Conservation (phyloP, 2,329 filamentous ascomycete genomes). For the Bimuria novae-zelandiae region DNA sequence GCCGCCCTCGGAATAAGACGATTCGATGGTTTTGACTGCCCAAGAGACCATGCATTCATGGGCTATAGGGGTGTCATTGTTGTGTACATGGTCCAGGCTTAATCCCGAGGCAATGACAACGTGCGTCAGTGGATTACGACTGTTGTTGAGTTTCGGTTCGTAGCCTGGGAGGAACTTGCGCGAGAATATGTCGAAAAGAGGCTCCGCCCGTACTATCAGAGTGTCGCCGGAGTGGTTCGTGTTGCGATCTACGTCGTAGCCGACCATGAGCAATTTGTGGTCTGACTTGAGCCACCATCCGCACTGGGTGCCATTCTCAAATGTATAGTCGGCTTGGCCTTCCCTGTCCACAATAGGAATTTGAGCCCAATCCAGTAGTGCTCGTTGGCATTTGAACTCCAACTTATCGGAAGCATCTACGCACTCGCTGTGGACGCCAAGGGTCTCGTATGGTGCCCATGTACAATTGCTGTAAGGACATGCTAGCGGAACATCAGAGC, state of each 20-base stretch:
- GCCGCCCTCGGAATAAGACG: conserved; percentile 10
- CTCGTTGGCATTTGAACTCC: conserved; percentile 6
- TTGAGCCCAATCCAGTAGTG: conserved; percentile 10
- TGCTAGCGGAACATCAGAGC: conserved; percentile 11
- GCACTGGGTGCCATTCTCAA: conserved; percentile 13
- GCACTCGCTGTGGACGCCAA: conserved; percentile 7
- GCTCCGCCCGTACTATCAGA: conserved; percentile 6
- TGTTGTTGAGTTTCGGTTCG: conserved; percentile 6
- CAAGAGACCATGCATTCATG: conserved; percentile 15
- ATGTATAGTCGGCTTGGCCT: background rate
- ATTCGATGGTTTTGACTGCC: conserved; percentile 15
- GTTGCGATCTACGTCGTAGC: conserved; percentile 7
- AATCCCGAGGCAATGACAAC: background rate
- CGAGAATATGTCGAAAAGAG: conserved; percentile 9
- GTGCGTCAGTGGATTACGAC: conserved; percentile 3
- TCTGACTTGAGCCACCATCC: conserved; percentile 15
- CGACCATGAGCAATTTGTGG: conserved; percentile 13
- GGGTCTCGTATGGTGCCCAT: conserved; percentile 10
- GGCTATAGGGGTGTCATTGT: conserved; percentile 7
- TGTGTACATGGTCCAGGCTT: background rate
- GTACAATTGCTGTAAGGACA: conserved; percentile 12
- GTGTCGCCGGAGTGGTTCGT: conserved; percentile 1
- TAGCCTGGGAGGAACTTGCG: conserved; percentile 5
- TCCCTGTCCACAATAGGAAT: background rate
- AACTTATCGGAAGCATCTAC: background rate